Evolutionary conservation across 352 stramenopile species (phyloP).

Genomic region (Globisporangium parvum): DNA sequence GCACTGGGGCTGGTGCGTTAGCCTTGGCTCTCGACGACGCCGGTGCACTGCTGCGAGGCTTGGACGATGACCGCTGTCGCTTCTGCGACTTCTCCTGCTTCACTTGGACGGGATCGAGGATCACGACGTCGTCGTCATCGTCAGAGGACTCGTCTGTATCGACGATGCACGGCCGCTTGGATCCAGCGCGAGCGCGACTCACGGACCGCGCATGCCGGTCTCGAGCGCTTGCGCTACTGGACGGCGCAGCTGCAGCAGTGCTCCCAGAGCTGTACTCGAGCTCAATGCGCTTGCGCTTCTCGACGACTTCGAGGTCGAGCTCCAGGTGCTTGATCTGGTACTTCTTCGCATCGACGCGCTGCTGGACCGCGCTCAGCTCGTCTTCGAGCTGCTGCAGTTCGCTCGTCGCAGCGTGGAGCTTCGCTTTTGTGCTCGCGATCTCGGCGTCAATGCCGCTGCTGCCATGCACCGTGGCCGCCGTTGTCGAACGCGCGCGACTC

Average conservation of each 20-base stretch:
- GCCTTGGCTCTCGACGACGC: constrained; percentile 8
- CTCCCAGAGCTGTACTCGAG: constrained; percentile 19
- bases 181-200: constrained; percentile 22
- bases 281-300: constrained; percentile 46
- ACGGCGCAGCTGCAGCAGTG: not conserved
- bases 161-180: constrained; percentile 55
- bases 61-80: constrained; percentile 4
- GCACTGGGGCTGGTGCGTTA: not conserved
- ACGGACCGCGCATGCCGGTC: constrained; percentile 23
- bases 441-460: constrained; percentile 37
- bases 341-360: constrained; percentile 41
- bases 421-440: constrained; percentile 35
- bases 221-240: not conserved
- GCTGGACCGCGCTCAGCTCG: constrained; percentile 27
- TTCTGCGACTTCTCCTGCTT: constrained; percentile 21
- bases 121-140: constrained; percentile 42
- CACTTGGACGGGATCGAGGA: constrained; percentile 39
- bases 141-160: constrained; percentile 54
- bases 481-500: constrained; percentile 1
- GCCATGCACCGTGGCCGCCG: constrained; percentile 1
- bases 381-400: constrained; percentile 36
- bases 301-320: constrained; percentile 50
- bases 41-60: constrained; percentile 10
- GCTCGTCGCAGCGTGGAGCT: constrained; percentile 36
- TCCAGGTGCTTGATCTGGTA: constrained; percentile 66